Evolutionary conservation across 768 basidiomycete species (phyloP).

Genomic region (Hericium coralloides): DNA sequence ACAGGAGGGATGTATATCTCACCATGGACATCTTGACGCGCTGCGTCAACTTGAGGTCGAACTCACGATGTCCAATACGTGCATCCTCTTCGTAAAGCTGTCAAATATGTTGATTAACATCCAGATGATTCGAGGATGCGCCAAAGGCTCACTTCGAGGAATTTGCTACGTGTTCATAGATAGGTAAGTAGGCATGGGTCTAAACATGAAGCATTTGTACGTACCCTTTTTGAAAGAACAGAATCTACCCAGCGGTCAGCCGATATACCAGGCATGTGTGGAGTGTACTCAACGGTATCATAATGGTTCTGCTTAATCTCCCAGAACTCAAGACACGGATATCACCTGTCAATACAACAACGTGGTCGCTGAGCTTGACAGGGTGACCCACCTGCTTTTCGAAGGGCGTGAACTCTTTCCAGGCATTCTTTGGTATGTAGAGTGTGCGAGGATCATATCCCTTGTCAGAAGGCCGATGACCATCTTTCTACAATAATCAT

Average conservation of each 20-base stretch:
- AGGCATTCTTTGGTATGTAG: constrained; percentile 64
- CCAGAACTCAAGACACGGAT: constrained; percentile 23
- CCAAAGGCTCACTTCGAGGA: constrained; percentile 51
- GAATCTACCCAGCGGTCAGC: constrained; percentile 35
- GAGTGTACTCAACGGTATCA: constrained; percentile 58
- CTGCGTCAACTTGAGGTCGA: constrained; percentile 86
- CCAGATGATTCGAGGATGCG: background rate
- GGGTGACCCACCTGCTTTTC: constrained; percentile 60
- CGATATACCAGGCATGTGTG: constrained; percentile 17
- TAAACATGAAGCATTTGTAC: background rate
- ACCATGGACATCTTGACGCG: constrained; percentile 99
- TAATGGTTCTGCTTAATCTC: constrained; percentile 97
- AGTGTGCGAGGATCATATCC: constrained; percentile 90
- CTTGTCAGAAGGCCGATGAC: constrained; percentile 64
- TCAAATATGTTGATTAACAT: background rate
- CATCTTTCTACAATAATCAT: constrained; percentile 55
- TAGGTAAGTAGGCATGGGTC: constrained; percentile 11
- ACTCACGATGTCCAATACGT: constrained; percentile 84
- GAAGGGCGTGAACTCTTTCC: constrained; percentile 87
- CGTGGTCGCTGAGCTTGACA: background rate
- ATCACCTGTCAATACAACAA: background rate
- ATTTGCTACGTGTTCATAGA: constrained; percentile 47
- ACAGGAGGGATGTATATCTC: constrained; percentile 9
- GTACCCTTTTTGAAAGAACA: constrained; percentile 98
- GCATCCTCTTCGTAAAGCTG: constrained; percentile 95